These are phyloP conservation scores for Chalara sp. DNA, from an alignment of 2,329 filamentous ascomycete species.

Conservation along the genomic window DNA sequence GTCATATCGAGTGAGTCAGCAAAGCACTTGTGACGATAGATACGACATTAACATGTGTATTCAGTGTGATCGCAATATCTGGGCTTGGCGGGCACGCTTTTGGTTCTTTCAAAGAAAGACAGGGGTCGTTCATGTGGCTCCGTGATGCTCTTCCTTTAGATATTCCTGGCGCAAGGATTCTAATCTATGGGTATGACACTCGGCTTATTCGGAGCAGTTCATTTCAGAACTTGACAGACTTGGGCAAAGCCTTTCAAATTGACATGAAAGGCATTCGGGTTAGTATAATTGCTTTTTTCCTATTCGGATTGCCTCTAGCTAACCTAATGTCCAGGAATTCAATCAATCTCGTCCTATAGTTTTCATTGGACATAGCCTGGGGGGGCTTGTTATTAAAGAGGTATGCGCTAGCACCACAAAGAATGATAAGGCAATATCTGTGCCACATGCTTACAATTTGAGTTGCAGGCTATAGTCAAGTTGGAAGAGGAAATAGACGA, in stretches of 20 bases:
- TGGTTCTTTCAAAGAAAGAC: constrained; percentile 25
- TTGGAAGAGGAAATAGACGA: not conserved
- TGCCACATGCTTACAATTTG: too few species aligned
- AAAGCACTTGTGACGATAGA: not conserved
- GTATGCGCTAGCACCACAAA: not conserved
- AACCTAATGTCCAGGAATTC: not conserved
- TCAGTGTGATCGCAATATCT: constrained; percentile 12
- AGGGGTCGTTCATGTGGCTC: constrained; percentile 24
- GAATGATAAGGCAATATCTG: too few species aligned
- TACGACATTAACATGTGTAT: not conserved
- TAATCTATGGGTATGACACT: constrained; percentile 25
- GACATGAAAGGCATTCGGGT: not conserved
- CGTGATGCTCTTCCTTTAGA: constrained; percentile 21
- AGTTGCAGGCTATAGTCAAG: not conserved
- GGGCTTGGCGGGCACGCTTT: constrained; percentile 25
- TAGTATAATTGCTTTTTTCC: too few species aligned
- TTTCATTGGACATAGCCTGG: constrained; percentile 13
- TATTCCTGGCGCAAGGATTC: constrained; percentile 16
- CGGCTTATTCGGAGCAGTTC: constrained; percentile 9
- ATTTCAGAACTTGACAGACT: constrained; percentile 11
- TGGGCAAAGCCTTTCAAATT: constrained; percentile 6
- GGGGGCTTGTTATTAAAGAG: constrained; percentile 13
- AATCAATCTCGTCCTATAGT: not conserved
- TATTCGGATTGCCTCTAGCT: too few species aligned
- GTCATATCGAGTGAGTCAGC: not conserved